Base-by-base conservation (phyloP, 2,329 filamentous ascomycete genomes). In the Xenosphaeropsis pyriputrescens region DNA sequence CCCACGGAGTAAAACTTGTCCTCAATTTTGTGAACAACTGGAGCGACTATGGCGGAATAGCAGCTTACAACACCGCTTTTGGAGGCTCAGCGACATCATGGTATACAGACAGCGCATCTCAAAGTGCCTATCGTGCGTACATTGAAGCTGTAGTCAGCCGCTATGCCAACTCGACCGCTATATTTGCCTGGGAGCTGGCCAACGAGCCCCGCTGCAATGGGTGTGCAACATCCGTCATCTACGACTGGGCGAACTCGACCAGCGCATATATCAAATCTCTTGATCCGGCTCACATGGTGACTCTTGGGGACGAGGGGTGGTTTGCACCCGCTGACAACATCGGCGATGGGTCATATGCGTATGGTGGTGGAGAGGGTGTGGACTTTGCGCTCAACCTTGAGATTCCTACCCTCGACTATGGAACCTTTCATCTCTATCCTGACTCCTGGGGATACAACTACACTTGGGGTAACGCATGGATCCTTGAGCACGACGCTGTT, bases 1-100 rank as follows among this genome's bases (percentile, higher is more conserved):
- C 62, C 41, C 60, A 68, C 41, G 68, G 67, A 3, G 60, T 80
- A 45, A 76, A 78, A 55, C 58, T 79, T 9, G 73, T 80, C 40
- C 65, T 76, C 47, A 67, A 70, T 45, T 72, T 79, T 34, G 69
- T 80, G 41, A 81, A 82, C 57, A 72, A 80, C 56, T 82, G 75
- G 75, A 61, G 63, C 38, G 77, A 81, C 47, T 79, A 77, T 36
- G 75, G 75, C 33, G 74, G 75, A 33, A 75, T 78, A 53, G 59
- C 62, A 11, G 68, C 69, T 2, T 79, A 78, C 47, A 64, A 66
- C 29, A 58, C 52, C 9, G 68, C 66, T 2, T 76, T 70, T 39
- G 72, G 69, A 29, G 67, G 65, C 57, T 56, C 38, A 52, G 52
- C 39, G 61, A 70, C 41, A 60, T 60, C 12, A 6, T 81, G 73